phyloP scores from a whole-genome alignment of 176 grass and related monocot genomes.

The Musa beccarii region DNA sequence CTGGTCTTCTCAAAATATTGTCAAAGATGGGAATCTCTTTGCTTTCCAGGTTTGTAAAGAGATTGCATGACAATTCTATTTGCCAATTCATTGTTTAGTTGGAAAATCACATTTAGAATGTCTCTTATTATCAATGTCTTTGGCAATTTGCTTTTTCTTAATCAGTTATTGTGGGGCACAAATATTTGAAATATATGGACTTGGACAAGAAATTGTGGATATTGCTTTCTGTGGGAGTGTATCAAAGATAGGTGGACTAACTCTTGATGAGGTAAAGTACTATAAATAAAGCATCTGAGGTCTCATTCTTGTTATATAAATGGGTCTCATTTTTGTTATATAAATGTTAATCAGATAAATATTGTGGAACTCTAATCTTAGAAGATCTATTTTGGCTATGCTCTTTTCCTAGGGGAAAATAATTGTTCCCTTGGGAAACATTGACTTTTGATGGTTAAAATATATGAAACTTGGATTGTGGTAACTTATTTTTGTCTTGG shows the following conservation, averaged over 20 bases:
- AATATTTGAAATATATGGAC: conserved; percentile 99
- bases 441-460: no score
- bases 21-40: conserved; percentile 99
- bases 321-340: neutral
- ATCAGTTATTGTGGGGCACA: conserved; percentile 97
- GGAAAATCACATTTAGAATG: neutral
- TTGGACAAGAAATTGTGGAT: conserved; percentile 92
- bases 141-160: conserved; percentile 11
- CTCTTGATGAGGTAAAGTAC: conserved; percentile 76
- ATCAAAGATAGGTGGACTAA: conserved; percentile 93
- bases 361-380: neutral
- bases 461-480: no score
- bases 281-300: neutral
- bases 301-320: neutral
- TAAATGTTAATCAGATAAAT: neutral
- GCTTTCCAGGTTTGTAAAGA: conserved; percentile 89
- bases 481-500: no score
- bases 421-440: no score
- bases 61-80: neutral
- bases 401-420: neutral
- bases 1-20: conserved; percentile 95
- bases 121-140: neutral
- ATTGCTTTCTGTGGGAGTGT: conserved; percentile 98
- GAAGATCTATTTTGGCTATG: neutral
- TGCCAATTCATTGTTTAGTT: neutral